A percentile compares a stretch with the other conserved stretches of the same genome.
These are phyloP conservation scores for Xylariaceae sp. DNA, from an alignment of 2,329 filamentous ascomycete species.

Conservation along the genomic window DNA sequence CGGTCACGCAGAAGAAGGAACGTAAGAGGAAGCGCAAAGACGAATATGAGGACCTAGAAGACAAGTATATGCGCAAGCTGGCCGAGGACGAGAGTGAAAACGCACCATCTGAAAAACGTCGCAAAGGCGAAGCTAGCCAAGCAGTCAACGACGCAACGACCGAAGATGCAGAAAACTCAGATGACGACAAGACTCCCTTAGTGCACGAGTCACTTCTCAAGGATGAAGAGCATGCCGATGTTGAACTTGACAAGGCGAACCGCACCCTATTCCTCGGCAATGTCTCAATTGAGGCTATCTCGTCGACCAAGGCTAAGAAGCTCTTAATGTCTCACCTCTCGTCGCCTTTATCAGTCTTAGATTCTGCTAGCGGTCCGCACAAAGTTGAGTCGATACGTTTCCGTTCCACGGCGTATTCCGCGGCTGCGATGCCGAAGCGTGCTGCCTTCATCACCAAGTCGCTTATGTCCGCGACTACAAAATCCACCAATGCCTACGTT, in stretches of 20 bases:
- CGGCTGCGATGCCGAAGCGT: conserved; percentile 79
- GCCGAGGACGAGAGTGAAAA: conserved; percentile 59
- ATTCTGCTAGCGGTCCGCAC: conserved; percentile 56
- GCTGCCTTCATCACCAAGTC: conserved; percentile 92
- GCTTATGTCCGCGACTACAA: conserved; percentile 87
- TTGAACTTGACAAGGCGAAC: conserved; percentile 79
- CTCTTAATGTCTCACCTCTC: conserved; percentile 73
- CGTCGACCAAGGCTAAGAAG: conserved; percentile 80
- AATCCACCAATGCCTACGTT: conserved; percentile 90
- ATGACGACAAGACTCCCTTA: conserved; percentile 45
- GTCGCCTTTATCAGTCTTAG: conserved; percentile 66
- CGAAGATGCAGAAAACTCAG: conserved; percentile 35
- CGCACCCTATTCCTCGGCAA: conserved; percentile 94
- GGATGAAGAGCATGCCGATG: conserved; percentile 49
- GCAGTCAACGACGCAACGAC: conserved; percentile 13
- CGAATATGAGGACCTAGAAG: conserved; percentile 71
- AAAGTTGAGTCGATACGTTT: conserved; percentile 92
- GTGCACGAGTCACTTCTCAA: conserved; percentile 61
- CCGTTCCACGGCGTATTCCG: conserved; percentile 86
- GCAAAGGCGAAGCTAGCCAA: conserved; percentile 47
- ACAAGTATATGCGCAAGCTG: conserved; percentile 69
- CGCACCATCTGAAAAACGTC: conserved; percentile 58
- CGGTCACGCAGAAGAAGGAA: conserved; percentile 50
- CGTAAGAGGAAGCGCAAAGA: conserved; percentile 70
- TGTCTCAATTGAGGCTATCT: conserved; percentile 80